Base-by-base conservation (phyloP, 2,329 filamentous ascomycete species). In the Arthroderma uncinatum region DNA sequence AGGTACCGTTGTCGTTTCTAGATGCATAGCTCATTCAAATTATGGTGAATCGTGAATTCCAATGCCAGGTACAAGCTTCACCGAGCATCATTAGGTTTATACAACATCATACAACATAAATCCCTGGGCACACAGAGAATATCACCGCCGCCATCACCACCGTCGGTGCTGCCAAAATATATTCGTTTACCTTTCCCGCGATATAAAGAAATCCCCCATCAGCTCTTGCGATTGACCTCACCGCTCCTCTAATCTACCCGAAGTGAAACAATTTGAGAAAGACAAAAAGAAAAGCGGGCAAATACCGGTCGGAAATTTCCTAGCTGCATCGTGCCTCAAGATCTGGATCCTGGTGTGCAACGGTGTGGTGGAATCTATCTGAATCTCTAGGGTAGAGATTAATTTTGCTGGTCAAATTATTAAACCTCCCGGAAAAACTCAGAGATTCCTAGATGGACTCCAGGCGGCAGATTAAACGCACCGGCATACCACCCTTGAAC, bases 261-360 rank as follows among this genome's bases (percentile, higher is more conserved):
- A 50, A 25, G 44, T 50, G 44, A 50, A 50, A 50, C 44, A 50
- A 50, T 50, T 33, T 50, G 25, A 50, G n/a, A 50, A 50, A 25
- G 44, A 50, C 44, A 50, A 50, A 50, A 50, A 33, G 40, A 44
- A 50, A 50, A 50, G 28, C 25, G 28, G 44, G 44, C 25, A 50
- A 19, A 50, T 50, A 50, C 44, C 44, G 25, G 44, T 33, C 44
- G 44, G 44, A 33, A 50, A 50, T 30, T 33, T 50, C 44, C 44
- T 33, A 6, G 30, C 44, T 33, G 44, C 44, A 50, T 50, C 25
- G 25, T 33, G 25, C 44, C 44, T 50, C 42, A 25, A 30, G n/a
- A 30, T 25, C 44, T 14, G 25, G 28, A n/a, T 10, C 44, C 25
- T 25, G n/a, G 44, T 1, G 23, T 50, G n/a, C 44, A 33, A 50